Conservation (phyloP, 768 basidiomycete species). For the Suillus sp. region DNA sequence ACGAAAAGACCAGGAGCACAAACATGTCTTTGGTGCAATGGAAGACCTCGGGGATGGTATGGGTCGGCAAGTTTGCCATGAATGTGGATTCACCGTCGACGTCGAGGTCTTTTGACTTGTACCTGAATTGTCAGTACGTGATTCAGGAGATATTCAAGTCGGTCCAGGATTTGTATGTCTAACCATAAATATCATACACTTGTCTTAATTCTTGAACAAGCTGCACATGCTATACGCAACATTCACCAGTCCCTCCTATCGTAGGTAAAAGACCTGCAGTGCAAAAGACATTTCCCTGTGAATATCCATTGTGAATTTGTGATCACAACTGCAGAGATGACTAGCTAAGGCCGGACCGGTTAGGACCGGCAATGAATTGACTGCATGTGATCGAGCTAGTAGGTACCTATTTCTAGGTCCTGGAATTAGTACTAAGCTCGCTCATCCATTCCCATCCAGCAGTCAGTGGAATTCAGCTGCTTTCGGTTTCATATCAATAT, state of each 20-base stretch:
- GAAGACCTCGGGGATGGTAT: conserved; percentile 55
- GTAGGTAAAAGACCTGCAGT: neutral
- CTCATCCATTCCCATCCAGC: neutral
- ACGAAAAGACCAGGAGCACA: conserved; percentile 85
- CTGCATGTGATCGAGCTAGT: too few relatives aligned
- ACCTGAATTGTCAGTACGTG: neutral
- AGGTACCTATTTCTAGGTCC: too few relatives aligned
- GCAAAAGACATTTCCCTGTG: neutral
- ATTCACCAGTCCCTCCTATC: neutral
- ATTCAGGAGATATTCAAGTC: neutral
- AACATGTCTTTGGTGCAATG: conserved; percentile 73
- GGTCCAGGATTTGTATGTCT: neutral
- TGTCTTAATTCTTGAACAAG: neutral
- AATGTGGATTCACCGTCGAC: conserved; percentile 90
- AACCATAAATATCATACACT: neutral
- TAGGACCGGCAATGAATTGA: too few relatives aligned
- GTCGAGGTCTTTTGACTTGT: conserved; percentile 71
- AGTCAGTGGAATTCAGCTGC: neutral
- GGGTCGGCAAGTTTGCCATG: conserved; percentile 76
- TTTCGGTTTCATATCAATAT: neutral
- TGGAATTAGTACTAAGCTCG: neutral
- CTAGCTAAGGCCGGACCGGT: too few relatives aligned
- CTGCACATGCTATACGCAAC: neutral
- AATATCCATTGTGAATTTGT: too few relatives aligned
- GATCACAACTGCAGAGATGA: too few relatives aligned